A percentile compares a stretch with the other conserved stretches of the same genome.
These are phyloP conservation scores for Botryotinia convoluta DNA, from an alignment of 2,329 filamentous ascomycete genomes.

Conservation along the genomic window DNA sequence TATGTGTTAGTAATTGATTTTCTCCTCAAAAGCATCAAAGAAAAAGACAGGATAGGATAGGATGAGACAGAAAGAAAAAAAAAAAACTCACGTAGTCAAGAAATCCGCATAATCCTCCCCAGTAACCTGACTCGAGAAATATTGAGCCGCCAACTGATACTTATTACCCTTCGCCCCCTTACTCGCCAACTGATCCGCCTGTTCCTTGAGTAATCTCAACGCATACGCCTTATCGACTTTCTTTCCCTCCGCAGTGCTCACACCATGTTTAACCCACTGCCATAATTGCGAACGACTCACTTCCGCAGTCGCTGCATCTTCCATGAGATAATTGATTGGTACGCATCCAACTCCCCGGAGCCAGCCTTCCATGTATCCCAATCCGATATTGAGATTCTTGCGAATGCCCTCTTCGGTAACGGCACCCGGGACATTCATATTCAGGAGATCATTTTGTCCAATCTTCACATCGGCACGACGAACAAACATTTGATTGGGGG, in stretches of 20 bases:
- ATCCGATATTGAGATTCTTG: slow-evolving; percentile 95
- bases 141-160: slow-evolving; percentile 84
- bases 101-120: slow-evolving; percentile 98
- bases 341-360: slow-evolving; percentile 91
- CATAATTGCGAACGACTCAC: slow-evolving; percentile 92
- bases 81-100: slow-evolving; percentile 68
- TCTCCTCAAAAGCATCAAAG: neutral
- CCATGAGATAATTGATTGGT: slow-evolving; percentile 97
- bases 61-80: neutral
- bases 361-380: slow-evolving; percentile 99
- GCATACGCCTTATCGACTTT: slow-evolving; percentile 91
- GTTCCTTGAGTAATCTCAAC: slow-evolving; percentile 81
- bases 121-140: slow-evolving; percentile 89
- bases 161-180: slow-evolving; percentile 87
- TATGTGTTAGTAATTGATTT: neutral
- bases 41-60: neutral
- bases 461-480: slow-evolving; percentile 88
- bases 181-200: slow-evolving; percentile 69
- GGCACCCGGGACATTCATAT: slow-evolving; percentile 94
- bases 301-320: slow-evolving; percentile 95
- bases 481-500: slow-evolving; percentile 91
- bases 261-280: slow-evolving; percentile 82
- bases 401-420: slow-evolving; percentile 93
- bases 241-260: slow-evolving; percentile 83
- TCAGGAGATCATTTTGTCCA: slow-evolving; percentile 84